Percentiles rank a stretch among this genome's conserved stretches.
phyloP scores from a whole-genome alignment of 768 basidiomycete genomes.

The Tubosaeta sp. region DNA sequence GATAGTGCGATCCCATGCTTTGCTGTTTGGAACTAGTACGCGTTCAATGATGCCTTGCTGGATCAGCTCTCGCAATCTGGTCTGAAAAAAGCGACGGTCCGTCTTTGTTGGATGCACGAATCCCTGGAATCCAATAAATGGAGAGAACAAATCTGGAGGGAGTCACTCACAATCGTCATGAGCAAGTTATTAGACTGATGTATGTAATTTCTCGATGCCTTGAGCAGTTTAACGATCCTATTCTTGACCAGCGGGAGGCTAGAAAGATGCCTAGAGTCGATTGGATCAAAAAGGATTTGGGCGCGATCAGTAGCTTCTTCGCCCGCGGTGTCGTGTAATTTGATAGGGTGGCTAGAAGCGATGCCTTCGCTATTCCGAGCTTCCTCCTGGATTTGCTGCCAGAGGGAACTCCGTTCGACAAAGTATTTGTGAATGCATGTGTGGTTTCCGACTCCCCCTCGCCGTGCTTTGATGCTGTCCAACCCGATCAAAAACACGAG shows the following conservation, averaged over 20 bases:
- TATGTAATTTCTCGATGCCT: conserved; percentile 61
- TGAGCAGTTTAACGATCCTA: conserved; percentile 69
- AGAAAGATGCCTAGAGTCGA: conserved; percentile 74
- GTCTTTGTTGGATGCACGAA: conserved; percentile 70
- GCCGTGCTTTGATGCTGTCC: conserved; percentile 67
- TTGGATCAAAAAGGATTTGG: conserved; percentile 59
- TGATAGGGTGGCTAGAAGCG: conserved; percentile 8
- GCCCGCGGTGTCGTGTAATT: conserved; percentile 12
- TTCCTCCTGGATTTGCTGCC: conserved; percentile 73
- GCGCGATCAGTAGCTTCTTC: conserved; percentile 22
- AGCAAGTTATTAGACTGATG: conserved; percentile 75
- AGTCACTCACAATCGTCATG: conserved; percentile 60
- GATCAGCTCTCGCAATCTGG: conserved; percentile 67
- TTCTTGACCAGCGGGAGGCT: conserved; percentile 68
- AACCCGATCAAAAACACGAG: conserved; percentile 2
- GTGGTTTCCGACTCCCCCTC: conserved; percentile 72
- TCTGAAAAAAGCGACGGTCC: conserved; percentile 80
- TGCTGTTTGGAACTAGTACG: conserved; percentile 61
- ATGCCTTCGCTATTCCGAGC: conserved; percentile 31
- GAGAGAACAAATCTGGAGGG: not conserved
- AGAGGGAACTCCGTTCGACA: conserved; percentile 68
- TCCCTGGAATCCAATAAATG: conserved; percentile 46
- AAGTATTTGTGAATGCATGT: conserved; percentile 83
- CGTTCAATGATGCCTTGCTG: conserved; percentile 72
- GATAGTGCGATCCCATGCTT: conserved; percentile 42